Evolutionary conservation across 129 eudicot genomes (phyloP).

Genomic region (Arctium lappa): DNA sequence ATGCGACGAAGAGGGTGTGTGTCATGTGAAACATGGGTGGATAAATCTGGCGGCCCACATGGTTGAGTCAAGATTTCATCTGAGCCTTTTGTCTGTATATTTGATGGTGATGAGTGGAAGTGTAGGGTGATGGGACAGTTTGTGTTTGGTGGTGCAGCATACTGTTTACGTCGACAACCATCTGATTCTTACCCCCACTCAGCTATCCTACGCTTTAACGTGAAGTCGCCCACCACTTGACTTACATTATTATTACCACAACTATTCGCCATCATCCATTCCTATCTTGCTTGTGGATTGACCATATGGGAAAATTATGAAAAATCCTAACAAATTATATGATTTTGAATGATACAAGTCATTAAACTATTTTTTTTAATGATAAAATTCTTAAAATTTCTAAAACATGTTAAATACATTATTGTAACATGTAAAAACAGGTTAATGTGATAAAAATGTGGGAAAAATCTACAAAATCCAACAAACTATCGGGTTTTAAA

Average conservation of each 20-base stretch:
- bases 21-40: neutral
- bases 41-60: constrained; percentile 9
- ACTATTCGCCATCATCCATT: neutral
- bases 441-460: no score
- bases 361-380: no score
- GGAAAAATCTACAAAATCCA: no score
- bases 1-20: neutral
- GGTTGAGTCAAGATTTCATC: constrained; percentile 18
- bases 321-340: no score
- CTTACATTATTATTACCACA: neutral
- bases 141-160: constrained; percentile 20
- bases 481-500: no score
- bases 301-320: no score
- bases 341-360: no score
- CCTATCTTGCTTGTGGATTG: no score
- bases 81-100: constrained; percentile 18
- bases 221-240: neutral
- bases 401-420: no score
- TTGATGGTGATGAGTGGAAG: constrained; percentile 4
- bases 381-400: no score
- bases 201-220: neutral
- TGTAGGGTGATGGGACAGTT: constrained; percentile 10
- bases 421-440: no score
- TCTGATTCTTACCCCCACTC: constrained; percentile 27
- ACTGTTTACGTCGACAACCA: constrained; percentile 27